Evolutionary conservation across 345 rosid species (phyloP).

Genomic region (Salix purpurea): DNA sequence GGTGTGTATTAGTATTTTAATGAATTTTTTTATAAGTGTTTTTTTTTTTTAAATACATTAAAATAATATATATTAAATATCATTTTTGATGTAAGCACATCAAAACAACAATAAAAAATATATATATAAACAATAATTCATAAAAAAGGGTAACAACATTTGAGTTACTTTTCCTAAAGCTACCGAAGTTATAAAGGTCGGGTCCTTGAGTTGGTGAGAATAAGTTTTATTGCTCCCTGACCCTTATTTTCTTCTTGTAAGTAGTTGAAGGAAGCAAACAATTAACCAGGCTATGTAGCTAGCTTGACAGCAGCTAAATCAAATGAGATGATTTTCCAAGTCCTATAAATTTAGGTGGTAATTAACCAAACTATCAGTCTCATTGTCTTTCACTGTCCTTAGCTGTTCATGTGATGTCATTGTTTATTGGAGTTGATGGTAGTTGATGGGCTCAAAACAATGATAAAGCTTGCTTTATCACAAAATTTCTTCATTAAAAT

Average conservation of each 20-base stretch:
- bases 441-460: slow-evolving; percentile 30
- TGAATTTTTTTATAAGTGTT: too few species aligned
- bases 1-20: too few species aligned
- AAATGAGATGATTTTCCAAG: not conserved
- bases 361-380: slow-evolving; percentile 26
- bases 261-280: not conserved
- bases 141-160: too few species aligned
- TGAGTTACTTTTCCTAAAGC: too few species aligned
- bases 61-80: too few species aligned
- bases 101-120: too few species aligned
- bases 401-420: slow-evolving; percentile 47
- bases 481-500: not conserved
- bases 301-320: not conserved
- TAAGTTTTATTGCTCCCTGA: not conserved
- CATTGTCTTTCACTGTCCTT: slow-evolving; percentile 41
- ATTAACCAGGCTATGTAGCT: not conserved
- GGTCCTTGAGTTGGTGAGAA: not conserved
- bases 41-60: too few species aligned
- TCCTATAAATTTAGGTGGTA: not conserved
- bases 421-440: slow-evolving; percentile 19
- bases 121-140: too few species aligned
- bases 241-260: not conserved
- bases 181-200: not conserved
- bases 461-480: not conserved
- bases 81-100: too few species aligned